Evolutionary conservation across 2,329 filamentous ascomycete genomes (phyloP), one percentile per base, ranked within the genome.

Genomic region (Fusarium sp.): DNA sequence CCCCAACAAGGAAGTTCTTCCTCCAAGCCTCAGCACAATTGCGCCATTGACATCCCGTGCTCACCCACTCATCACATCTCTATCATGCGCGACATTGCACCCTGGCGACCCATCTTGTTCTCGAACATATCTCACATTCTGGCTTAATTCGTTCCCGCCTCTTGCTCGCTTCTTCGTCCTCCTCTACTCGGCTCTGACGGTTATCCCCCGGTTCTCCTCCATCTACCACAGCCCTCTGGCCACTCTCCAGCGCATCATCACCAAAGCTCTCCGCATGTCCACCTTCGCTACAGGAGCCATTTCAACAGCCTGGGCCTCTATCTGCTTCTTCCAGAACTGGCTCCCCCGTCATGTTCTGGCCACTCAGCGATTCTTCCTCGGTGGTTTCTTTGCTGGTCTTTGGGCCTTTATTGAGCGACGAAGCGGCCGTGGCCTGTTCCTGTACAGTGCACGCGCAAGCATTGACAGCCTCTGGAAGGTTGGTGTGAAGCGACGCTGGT

Each of bases 391-490:
- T 1, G 95, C 93, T 1, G 97, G 97, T 0, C 83, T 97, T 29
- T 98, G 95, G 91, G 94, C 94, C 0, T 94, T 94, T 81, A 84
- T 98, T 2, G 93, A 95, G 80, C 87, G 92, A 52, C 86, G 86
- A 59, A 85, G 88, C 69, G 90, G 92, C 47, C 85, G 93, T 18
- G 87, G 88, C 1, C 89, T 94, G 64, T 97, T 97, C 82, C 78
- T 98, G 70, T 97, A 97, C 82, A 92, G 91, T 73, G 91, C 93
- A 33, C 89, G 95, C 3, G 85, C 92, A n/a, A 95, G 93, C 69
- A 86, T 98, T 33, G 94, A 97, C 81, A 94, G 91, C 40, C 83
- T 95, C 54, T 98, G 95, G 94, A 97, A 97, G 86, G 94, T 97
- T 0, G 95, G 95, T n/a, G 90, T 93, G 65, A 98, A 98, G 90